Conservation (phyloP, 2,329 filamentous ascomycete species). For the Colletotrichum orchidophilum region DNA sequence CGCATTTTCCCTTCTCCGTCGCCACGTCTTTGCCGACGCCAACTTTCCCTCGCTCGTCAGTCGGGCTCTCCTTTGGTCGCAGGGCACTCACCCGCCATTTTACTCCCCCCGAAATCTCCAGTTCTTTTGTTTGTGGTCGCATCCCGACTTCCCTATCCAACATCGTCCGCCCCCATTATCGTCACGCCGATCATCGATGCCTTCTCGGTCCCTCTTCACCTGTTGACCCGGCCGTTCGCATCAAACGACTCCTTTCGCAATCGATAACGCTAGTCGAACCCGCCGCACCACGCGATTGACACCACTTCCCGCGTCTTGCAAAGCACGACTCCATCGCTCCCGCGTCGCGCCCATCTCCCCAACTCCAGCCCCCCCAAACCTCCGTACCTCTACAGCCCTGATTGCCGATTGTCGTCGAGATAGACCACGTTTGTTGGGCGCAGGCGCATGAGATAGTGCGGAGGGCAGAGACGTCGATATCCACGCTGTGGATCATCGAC, state of each 20-base stretch:
- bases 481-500: constrained; percentile 68
- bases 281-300: constrained; percentile 24
- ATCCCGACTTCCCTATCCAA: constrained; percentile 28
- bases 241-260: constrained; percentile 15
- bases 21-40: constrained; percentile 21
- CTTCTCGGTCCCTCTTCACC: constrained; percentile 21
- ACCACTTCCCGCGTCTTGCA: constrained; percentile 22
- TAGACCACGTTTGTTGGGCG: constrained; percentile 17
- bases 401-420: constrained; percentile 17
- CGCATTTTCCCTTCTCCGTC: constrained; percentile 22
- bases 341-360: constrained; percentile 32
- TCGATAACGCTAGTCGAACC: constrained; percentile 29
- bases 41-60: constrained; percentile 19
- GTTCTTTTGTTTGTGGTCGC: constrained; percentile 25
- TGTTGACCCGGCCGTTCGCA: constrained; percentile 25
- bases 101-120: constrained; percentile 18
- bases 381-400: constrained; percentile 14
- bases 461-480: constrained; percentile 60
- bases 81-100: constrained; percentile 28
- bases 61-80: constrained; percentile 30
- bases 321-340: constrained; percentile 23
- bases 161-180: constrained; percentile 9
- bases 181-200: constrained; percentile 34
- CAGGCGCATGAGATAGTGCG: constrained; percentile 59
- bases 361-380: constrained; percentile 1